These are phyloP conservation scores for Tylopilus sp. DNA, from an alignment of 768 basidiomycete species.

Conservation along the genomic window DNA sequence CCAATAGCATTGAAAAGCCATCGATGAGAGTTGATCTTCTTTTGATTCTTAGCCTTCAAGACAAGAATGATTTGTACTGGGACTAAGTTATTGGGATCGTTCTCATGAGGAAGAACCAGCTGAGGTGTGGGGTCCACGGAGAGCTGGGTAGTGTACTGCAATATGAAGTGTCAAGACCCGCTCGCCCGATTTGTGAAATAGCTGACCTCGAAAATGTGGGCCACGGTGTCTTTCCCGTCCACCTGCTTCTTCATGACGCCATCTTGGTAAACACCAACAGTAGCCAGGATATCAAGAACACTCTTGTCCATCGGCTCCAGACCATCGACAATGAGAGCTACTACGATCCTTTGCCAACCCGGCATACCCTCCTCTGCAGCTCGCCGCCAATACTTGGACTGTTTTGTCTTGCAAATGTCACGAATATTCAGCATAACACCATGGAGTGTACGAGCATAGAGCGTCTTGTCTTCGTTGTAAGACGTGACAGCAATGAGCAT, in stretches of 20 bases:
- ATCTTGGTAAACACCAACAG: slow-evolving; percentile 91
- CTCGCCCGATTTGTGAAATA: slow-evolving; percentile 1
- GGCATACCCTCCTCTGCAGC: slow-evolving; percentile 81
- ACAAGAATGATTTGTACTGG: slow-evolving; percentile 91
- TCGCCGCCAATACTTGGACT: slow-evolving; percentile 87
- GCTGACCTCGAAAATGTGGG: slow-evolving; percentile 90
- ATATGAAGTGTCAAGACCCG: slow-evolving; percentile 3
- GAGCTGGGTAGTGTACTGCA: slow-evolving; percentile 92
- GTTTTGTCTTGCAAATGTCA: slow-evolving; percentile 95
- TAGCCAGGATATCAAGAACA: slow-evolving; percentile 83
- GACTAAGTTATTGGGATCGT: slow-evolving; percentile 89
- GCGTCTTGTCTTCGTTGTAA: slow-evolving; percentile 89
- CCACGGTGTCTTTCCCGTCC: slow-evolving; percentile 84
- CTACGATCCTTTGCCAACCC: slow-evolving; percentile 88
- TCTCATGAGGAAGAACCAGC: slow-evolving; percentile 84
- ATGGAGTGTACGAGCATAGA: slow-evolving; percentile 90
- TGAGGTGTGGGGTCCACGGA: slow-evolving; percentile 90
- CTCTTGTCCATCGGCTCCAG: slow-evolving; percentile 95
- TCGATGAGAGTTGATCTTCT: slow-evolving; percentile 94
- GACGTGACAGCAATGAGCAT: slow-evolving; percentile 92
- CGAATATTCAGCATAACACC: slow-evolving; percentile 98
- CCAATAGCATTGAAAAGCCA: slow-evolving; percentile 97
- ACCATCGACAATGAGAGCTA: slow-evolving; percentile 89
- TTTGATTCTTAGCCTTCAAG: slow-evolving; percentile 91
- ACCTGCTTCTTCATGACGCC: slow-evolving; percentile 93